Conservation (phyloP, 306 rosid genomes). For the Trichosanthes truncata region DNA sequence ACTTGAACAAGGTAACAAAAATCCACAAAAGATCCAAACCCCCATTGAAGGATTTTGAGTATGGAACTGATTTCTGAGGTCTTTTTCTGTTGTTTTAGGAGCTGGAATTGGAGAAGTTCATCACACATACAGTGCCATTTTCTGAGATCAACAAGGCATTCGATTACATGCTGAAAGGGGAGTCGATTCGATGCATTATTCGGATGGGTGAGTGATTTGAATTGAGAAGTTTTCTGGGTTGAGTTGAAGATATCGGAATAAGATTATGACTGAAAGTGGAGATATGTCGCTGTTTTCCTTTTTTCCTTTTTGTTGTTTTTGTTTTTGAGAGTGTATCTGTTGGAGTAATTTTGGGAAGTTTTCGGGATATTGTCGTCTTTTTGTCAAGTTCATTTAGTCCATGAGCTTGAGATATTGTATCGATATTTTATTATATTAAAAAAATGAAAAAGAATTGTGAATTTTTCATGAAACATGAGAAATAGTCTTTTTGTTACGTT, state of each 20-base stretch:
- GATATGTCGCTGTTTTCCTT: not conserved
- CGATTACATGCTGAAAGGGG: slow-evolving; percentile 53
- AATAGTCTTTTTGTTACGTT: too few relatives aligned
- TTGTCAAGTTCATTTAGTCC: too few relatives aligned
- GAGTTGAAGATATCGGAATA: not conserved
- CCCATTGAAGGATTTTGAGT: too few relatives aligned
- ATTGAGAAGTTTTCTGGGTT: not conserved
- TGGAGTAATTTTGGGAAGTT: too few relatives aligned
- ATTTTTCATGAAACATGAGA: too few relatives aligned
- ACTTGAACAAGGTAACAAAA: slow-evolving; percentile 41
- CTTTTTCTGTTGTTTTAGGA: slow-evolving; percentile 24
- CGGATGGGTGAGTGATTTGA: slow-evolving; percentile 24
- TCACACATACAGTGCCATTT: slow-evolving; percentile 58
- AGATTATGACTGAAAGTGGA: not conserved
- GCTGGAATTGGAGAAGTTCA: slow-evolving; percentile 64
- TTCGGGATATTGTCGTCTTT: too few relatives aligned
- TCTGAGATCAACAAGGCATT: slow-evolving; percentile 65
- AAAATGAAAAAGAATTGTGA: too few relatives aligned
- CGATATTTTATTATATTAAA: too few relatives aligned
- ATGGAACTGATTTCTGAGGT: not conserved
- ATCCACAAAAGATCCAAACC: not conserved
- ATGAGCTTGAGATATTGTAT: too few relatives aligned
- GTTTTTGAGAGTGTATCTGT: not conserved
- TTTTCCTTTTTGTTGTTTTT: not conserved
- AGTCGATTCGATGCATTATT: slow-evolving; percentile 60